Percentiles rank a stretch among this genome's conserved stretches.
These are phyloP conservation scores for Eucalyptus regnans DNA, from an alignment of 345 rosid genomes.

Conservation along the genomic window DNA sequence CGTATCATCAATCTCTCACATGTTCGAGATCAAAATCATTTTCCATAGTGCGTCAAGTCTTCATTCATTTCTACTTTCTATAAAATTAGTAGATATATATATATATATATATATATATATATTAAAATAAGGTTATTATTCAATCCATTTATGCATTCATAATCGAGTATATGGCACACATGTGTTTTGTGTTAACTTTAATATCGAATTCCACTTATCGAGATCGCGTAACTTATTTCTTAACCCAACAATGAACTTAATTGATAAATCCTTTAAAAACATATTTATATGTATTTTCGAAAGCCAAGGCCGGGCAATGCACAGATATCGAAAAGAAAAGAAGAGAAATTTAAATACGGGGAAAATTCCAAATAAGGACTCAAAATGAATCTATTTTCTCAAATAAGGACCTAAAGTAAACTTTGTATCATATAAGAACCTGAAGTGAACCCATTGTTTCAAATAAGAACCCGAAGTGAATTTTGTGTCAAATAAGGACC, in stretches of 20 bases:
- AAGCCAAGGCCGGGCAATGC: neutral
- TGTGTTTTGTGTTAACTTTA: neutral
- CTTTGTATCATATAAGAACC: too few species aligned
- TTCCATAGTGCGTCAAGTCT: neutral
- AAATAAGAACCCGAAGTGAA: too few species aligned
- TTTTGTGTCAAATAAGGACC: too few species aligned
- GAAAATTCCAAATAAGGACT: too few species aligned
- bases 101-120: neutral
- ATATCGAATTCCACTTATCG: neutral
- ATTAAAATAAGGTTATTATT: neutral
- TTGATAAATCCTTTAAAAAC: neutral
- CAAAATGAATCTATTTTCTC: too few species aligned
- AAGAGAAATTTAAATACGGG: neutral
- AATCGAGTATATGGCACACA: accelerated
- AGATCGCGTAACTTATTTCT: accelerated
- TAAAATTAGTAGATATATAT: neutral
- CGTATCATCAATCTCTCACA: neutral
- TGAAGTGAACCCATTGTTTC: too few species aligned
- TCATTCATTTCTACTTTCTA: neutral
- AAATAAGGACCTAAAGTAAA: too few species aligned
- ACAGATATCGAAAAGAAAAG: accelerated
- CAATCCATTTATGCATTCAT: neutral
- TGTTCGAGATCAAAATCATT: neutral
- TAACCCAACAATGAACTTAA: accelerated
- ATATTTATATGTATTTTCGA: neutral